Evolutionary conservation across 371 early-diverging fungal species (phyloP).

Genomic region (Apophysomyces ossiformis): DNA sequence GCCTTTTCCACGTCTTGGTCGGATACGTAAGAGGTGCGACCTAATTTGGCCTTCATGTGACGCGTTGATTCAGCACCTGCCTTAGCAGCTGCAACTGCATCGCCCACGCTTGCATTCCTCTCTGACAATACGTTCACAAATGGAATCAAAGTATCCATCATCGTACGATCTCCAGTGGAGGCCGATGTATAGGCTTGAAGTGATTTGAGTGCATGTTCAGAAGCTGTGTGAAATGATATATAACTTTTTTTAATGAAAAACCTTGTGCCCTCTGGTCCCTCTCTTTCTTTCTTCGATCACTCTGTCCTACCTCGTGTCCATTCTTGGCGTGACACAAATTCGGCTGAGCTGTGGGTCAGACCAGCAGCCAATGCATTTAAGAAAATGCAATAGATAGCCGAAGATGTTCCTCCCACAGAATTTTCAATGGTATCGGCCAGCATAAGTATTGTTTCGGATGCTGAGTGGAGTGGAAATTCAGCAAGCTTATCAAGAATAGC

Average conservation of each 20-base stretch:
- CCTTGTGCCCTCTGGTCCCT: not conserved
- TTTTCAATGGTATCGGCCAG: slow-evolving; percentile 72
- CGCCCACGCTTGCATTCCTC: slow-evolving; percentile 27
- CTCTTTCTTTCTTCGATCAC: not conserved
- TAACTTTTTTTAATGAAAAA: slow-evolving; percentile 1
- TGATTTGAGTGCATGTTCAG: slow-evolving; percentile 60
- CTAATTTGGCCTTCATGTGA: slow-evolving; percentile 63
- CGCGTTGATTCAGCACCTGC: slow-evolving; percentile 65
- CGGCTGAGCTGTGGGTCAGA: slow-evolving; percentile 15
- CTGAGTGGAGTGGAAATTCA: slow-evolving; percentile 24
- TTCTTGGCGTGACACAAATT: slow-evolving; percentile 9
- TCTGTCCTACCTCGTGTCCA: slow-evolving; percentile 26
- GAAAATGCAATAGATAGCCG: slow-evolving; percentile 79
- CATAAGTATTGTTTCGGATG: slow-evolving; percentile 29
- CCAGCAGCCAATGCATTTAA: slow-evolving; percentile 71
- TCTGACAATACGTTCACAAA: slow-evolving; percentile 57
- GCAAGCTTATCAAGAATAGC: slow-evolving; percentile 39
- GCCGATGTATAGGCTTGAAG: slow-evolving; percentile 75
- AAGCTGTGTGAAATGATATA: slow-evolving; percentile 16
- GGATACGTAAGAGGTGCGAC: slow-evolving; percentile 75
- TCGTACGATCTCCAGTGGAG: slow-evolving; percentile 76
- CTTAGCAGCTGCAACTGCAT: slow-evolving; percentile 61
- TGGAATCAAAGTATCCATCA: slow-evolving; percentile 79
- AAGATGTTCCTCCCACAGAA: slow-evolving; percentile 80
- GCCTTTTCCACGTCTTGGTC: slow-evolving; percentile 48